These are phyloP conservation scores for Aureobasidium lini DNA, from an alignment of 2,329 filamentous ascomycete genomes.

Conservation along the genomic window DNA sequence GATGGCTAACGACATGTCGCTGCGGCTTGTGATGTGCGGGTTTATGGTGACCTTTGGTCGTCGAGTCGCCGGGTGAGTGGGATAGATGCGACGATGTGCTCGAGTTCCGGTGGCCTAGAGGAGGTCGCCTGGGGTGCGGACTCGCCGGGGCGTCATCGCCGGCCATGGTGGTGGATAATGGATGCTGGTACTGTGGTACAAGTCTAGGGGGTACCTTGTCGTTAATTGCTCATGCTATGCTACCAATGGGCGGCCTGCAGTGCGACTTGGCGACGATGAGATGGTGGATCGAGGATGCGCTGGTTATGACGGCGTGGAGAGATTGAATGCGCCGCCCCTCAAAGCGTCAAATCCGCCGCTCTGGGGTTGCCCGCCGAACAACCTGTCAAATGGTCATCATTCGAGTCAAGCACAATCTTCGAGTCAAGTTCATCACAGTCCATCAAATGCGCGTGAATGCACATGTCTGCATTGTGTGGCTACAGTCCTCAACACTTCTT, in stretches of 20 bases:
- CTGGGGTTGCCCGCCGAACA: neutral
- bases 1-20: slow-evolving; percentile 32
- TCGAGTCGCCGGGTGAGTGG: slow-evolving; percentile 26
- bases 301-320: slow-evolving; percentile 5
- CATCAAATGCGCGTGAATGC: no score
- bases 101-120: slow-evolving; percentile 29
- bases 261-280: neutral
- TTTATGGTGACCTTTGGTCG: neutral
- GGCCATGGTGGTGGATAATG: neutral
- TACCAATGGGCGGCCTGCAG: neutral
- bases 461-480: no score
- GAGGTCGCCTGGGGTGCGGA: slow-evolving; percentile 25
- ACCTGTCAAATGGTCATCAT: slow-evolving; percentile 5
- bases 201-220: neutral
- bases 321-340: neutral
- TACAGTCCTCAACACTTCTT: no score
- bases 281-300: neutral
- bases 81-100: slow-evolving; percentile 30
- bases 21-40: slow-evolving; percentile 27
- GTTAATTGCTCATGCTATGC: neutral
- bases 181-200: neutral
- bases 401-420: neutral
- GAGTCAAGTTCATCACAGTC: neutral
- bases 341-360: no score
- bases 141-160: slow-evolving; percentile 6